These are phyloP conservation scores for Tylopilus cervinicoccineus DNA, from an alignment of 768 basidiomycete genomes.

Conservation along the genomic window DNA sequence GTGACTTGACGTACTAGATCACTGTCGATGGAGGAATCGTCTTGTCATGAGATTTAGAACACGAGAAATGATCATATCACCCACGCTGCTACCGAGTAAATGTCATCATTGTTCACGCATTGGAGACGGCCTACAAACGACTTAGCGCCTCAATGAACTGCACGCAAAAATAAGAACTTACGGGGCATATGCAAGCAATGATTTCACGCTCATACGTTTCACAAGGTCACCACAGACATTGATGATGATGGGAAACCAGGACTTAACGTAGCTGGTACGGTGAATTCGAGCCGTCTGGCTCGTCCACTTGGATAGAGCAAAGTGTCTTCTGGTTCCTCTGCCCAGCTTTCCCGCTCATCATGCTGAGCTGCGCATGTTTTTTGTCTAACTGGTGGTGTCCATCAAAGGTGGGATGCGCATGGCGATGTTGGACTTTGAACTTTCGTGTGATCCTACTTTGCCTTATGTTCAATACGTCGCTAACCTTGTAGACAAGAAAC, in stretches of 20 bases:
- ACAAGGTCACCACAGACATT: constrained; percentile 83
- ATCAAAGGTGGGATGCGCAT: constrained; percentile 46
- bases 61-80: no score
- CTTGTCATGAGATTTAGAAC: constrained; percentile 1
- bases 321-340: constrained; percentile 61
- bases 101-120: no score
- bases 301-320: constrained; percentile 43
- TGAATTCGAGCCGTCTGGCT: constrained; percentile 31
- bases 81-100: no score
- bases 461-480: not conserved
- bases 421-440: constrained; percentile 15
- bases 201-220: not conserved
- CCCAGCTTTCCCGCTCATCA: constrained; percentile 61
- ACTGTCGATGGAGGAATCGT: not conserved
- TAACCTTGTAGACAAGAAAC: not conserved
- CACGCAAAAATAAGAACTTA: constrained; percentile 81
- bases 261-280: constrained; percentile 73
- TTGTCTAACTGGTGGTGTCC: constrained; percentile 60
- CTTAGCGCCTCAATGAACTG: constrained; percentile 74
- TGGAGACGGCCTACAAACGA: constrained; percentile 82
- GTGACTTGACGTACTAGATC: not conserved
- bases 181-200: constrained; percentile 57
- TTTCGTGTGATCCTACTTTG: constrained; percentile 13
- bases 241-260: constrained; percentile 83
- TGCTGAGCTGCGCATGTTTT: constrained; percentile 70